These are phyloP conservation scores for Parastagonospora nodorum DNA, from an alignment of 2,329 filamentous ascomycete species.

Conservation along the genomic window DNA sequence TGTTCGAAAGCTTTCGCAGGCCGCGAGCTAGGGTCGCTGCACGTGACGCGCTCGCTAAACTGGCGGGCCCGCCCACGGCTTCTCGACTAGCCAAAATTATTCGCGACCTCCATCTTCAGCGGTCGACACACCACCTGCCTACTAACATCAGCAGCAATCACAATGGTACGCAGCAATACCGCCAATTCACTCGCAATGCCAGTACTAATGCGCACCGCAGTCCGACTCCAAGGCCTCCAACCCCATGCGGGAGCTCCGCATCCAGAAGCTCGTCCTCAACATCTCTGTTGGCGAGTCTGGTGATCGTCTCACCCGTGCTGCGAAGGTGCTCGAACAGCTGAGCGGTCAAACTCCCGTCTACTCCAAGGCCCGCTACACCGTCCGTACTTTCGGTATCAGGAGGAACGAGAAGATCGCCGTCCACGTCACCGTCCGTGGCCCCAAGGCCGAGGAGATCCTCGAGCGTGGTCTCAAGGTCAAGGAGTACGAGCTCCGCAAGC, in stretches of 20 bases:
- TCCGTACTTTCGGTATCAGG: constrained; percentile 99
- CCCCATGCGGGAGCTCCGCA: constrained; percentile 99
- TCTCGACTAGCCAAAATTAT: constrained; percentile 21
- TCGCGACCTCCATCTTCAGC: constrained; percentile 27
- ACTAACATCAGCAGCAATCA: constrained; percentile 47
- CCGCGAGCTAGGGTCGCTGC: constrained; percentile 18
- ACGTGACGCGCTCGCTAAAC: constrained; percentile 21
- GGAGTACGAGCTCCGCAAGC: constrained; percentile 99
- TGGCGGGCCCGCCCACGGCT: too few relatives aligned
- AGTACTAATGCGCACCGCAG: constrained; percentile 34
- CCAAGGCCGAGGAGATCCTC: constrained; percentile 99
- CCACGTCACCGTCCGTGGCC: constrained; percentile 98
- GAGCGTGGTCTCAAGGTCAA: constrained; percentile 99
- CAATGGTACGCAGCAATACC: constrained; percentile 42
- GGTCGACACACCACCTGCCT: constrained; percentile 38
- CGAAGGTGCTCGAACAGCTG: constrained; percentile 99
- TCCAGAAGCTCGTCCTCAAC: constrained; percentile 99
- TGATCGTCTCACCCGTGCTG: constrained; percentile 99
- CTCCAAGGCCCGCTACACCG: constrained; percentile 99
- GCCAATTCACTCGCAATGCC: constrained; percentile 5
- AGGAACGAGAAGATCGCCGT: constrained; percentile 99
- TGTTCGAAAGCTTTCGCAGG: constrained; percentile 19
- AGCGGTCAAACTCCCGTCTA: constrained; percentile 99
- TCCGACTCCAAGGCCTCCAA: constrained; percentile 75
- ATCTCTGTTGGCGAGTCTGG: constrained; percentile 99